These are phyloP conservation scores for Geotrichum aggregatum DNA, from an alignment of 1,139 yeast species.

Conservation along the genomic window DNA sequence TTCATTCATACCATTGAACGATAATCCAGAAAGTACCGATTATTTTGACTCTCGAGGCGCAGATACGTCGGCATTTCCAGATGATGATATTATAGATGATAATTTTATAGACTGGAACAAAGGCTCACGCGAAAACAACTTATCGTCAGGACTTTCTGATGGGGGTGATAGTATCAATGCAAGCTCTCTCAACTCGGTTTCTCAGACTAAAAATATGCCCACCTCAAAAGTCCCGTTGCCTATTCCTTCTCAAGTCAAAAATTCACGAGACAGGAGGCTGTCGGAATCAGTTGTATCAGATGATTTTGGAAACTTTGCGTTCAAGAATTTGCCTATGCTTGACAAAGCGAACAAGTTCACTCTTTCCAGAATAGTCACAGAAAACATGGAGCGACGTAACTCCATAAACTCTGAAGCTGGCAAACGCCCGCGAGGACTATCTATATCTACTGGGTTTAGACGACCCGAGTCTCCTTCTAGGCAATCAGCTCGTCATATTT, in stretches of 20 bases:
- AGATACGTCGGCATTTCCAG: conserved; percentile 33
- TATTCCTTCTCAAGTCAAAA: conserved; percentile 52
- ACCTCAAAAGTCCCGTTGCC: conserved; percentile 41
- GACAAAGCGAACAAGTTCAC: conserved; percentile 93
- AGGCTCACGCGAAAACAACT: conserved; percentile 8
- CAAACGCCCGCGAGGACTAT: conserved; percentile 29
- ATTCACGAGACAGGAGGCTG: conserved; percentile 53
- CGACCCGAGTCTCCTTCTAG: conserved; percentile 22
- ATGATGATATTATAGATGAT: conserved; percentile 24
- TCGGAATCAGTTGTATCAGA: conserved; percentile 52
- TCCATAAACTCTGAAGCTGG: conserved; percentile 3
- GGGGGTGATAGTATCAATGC: conserved; percentile 11
- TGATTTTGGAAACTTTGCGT: conserved; percentile 91
- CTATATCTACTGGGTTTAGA: conserved; percentile 23
- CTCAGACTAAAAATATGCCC: conserved; percentile 5
- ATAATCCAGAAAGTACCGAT: conserved; percentile 82
- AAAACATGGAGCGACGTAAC: conserved; percentile 53
- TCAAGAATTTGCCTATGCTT: conserved; percentile 79
- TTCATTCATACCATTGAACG: conserved; percentile 73
- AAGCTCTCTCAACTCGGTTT: neutral
- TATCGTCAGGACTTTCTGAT: conserved; percentile 18
- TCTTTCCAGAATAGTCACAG: conserved; percentile 76
- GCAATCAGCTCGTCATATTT: conserved; percentile 1
- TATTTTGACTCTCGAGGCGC: conserved; percentile 93
- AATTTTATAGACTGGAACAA: conserved; percentile 26